Base-by-base conservation (phyloP, 306 rosid species). In the Castanea mollissima region DNA sequence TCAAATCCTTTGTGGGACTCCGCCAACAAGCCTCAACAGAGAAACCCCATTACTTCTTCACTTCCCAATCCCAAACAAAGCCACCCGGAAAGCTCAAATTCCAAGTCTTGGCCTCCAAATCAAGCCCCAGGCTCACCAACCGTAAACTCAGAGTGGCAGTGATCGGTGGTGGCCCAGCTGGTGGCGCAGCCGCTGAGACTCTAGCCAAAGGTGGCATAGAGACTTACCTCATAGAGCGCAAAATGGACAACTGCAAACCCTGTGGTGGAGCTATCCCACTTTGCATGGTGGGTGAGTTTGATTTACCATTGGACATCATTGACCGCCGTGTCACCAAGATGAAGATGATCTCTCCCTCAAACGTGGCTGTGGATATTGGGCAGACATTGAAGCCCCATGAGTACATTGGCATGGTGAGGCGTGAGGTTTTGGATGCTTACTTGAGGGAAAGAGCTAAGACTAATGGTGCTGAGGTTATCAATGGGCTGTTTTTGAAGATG, bases 271-370 rank as follows among this genome's bases (percentile, higher is more conserved):
- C 98, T 13, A 96, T 96, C 65, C 99, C 99, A 13, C 92, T 96
- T 0, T 96, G 99, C 78, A 96, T 96, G 98, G 97, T 96, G 3
- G 98, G 99, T 0, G 99, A 96, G 78, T 96, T 96, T 65, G 96
- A 96, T 73, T 79, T 96, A 0, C 98, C 98, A 5, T 31, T 93
- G 71, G 98, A 93, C 75, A 88, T 96, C 80, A 96, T 96, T 0
- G 98, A 96, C 91, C 97, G 99, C 2, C 88, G 92, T 5, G 99
- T 96, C 19, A 96, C 98, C 2, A 93, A 91, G 85, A 96, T 96
- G 99, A 93, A 96, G 92, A 93, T 96, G 99, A 91, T 96, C 2
- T 96, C 99, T 15, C 99, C 98, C 74, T 96, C 99, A 19, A 96
- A 96, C 60, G 98, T 96, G 15, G 99, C 97, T 10, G 99, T 96